A percentile compares a stretch with the other conserved stretches of the same genome.
Evolutionary conservation across 176 grass and related monocot species (phyloP).

Genomic region (Ananas comosus): DNA sequence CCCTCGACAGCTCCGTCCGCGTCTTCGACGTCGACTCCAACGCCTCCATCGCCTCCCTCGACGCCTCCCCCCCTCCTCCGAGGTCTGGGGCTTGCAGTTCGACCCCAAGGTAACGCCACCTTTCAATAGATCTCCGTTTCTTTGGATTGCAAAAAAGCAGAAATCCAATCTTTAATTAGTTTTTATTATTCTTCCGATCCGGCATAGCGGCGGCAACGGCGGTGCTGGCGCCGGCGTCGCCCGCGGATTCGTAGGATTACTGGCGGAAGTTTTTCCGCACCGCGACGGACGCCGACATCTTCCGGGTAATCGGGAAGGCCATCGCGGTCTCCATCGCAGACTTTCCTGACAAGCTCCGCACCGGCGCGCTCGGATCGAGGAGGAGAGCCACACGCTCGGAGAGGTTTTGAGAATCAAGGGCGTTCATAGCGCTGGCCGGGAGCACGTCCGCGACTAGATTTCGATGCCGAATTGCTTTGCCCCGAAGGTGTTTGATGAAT

Average conservation of each 20-base stretch:
- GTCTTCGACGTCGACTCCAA: no score
- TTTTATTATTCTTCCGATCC: no score
- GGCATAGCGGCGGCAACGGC: no score
- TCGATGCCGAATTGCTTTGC: not conserved
- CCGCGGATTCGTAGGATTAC: conserved; percentile 43
- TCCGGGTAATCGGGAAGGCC: conserved; percentile 66
- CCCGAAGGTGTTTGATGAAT: not conserved
- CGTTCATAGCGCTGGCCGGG: conserved; percentile 32
- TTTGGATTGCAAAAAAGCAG: no score
- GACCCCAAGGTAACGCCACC: no score
- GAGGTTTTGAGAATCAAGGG: conserved; percentile 80
- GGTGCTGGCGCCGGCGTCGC: conserved; percentile 17
- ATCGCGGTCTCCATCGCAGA: conserved; percentile 60
- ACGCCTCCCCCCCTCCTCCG: no score
- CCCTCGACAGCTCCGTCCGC: no score
- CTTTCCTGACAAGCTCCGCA: conserved; percentile 48
- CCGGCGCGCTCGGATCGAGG: conserved; percentile 41
- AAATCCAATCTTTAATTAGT: no score
- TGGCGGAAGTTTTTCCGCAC: conserved; percentile 70
- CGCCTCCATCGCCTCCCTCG: no score
- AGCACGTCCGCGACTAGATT: conserved; percentile 32
- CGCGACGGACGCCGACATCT: conserved; percentile 54
- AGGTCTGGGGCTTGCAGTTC: no score
- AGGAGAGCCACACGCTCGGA: conserved; percentile 41
- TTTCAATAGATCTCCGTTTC: no score